phyloP scores from a whole-genome alignment of 1,284 basidiomycete species.

The Fomitopsis schrenkii region DNA sequence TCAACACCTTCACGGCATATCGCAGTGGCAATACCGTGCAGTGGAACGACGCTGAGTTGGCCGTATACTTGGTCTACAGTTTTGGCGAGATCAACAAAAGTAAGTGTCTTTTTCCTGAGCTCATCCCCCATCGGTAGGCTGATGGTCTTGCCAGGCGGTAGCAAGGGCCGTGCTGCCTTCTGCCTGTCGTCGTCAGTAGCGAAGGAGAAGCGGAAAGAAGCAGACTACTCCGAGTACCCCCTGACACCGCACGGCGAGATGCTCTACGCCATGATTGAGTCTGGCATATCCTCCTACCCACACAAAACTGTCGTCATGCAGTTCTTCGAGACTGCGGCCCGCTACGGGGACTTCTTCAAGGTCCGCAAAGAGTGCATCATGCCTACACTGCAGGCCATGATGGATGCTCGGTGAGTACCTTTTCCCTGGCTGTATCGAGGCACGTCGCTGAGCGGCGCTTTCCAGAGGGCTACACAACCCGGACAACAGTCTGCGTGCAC shows the following conservation, averaged over 20 bases:
- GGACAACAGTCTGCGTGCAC: constrained; percentile 67
- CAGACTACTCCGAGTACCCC: constrained; percentile 83
- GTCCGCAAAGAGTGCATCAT: constrained; percentile 84
- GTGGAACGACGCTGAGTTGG: constrained; percentile 96
- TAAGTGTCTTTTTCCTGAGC: constrained; percentile 26
- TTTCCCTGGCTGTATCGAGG: background rate
- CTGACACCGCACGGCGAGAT: constrained; percentile 91
- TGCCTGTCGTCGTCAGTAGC: constrained; percentile 63
- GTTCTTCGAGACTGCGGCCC: constrained; percentile 89
- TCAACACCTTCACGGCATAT: constrained; percentile 71
- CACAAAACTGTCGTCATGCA: constrained; percentile 89
- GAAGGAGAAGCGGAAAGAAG: constrained; percentile 61
- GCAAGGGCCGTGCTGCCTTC: constrained; percentile 74
- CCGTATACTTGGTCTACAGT: constrained; percentile 87
- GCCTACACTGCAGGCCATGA: constrained; percentile 85
- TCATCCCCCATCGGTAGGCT: background rate
- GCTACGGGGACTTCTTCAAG: constrained; percentile 97
- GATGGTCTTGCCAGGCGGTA: constrained; percentile 42
- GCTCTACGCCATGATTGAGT: constrained; percentile 80
- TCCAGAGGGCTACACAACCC: constrained; percentile 87
- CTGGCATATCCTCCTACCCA: constrained; percentile 80
- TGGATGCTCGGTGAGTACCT: constrained; percentile 67
- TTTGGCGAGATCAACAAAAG: constrained; percentile 92
- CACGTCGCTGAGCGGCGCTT: constrained; percentile 4
- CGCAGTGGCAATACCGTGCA: constrained; percentile 57